Percentiles rank a stretch among this genome's conserved stretches.
These are phyloP conservation scores for Chaetomium cochliodes DNA, from an alignment of 495 filamentous ascomycete species.

Conservation along the genomic window DNA sequence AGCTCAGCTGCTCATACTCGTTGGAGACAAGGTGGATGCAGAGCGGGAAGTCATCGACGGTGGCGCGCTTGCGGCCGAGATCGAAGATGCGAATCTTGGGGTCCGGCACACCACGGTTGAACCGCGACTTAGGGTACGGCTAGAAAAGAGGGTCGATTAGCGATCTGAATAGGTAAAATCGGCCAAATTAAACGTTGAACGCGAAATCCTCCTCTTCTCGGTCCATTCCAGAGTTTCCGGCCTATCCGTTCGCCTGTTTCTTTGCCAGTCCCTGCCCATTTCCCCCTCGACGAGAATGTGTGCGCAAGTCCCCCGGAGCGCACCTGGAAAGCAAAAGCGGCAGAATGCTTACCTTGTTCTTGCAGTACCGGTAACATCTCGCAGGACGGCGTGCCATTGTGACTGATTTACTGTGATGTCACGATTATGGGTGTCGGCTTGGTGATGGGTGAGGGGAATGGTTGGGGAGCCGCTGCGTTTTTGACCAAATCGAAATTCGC, in stretches of 20 bases:
- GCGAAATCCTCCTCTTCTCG: conserved; percentile 16
- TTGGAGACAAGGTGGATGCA: conserved; percentile 99
- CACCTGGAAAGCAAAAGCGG: conserved; percentile 20
- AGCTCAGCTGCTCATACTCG: conserved; percentile 98
- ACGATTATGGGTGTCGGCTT: conserved; percentile 39
- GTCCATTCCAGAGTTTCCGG: neutral
- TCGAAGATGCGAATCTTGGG: conserved; percentile 99
- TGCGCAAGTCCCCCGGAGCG: conserved; percentile 7
- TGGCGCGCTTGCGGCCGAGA: conserved; percentile 96
- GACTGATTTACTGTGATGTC: conserved; percentile 58
- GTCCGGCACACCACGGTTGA: conserved; percentile 99
- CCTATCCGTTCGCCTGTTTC: neutral
- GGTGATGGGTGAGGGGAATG: conserved; percentile 41
- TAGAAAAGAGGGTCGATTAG: conserved; percentile 47
- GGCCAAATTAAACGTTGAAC: conserved; percentile 12
- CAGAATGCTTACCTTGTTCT: conserved; percentile 86
- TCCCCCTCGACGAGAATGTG: conserved; percentile 12
- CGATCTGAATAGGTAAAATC: conserved; percentile 15
- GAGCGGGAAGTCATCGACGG: conserved; percentile 96
- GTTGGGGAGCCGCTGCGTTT: conserved; percentile 36
- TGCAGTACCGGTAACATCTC: conserved; percentile 99
- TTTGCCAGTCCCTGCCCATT: conserved; percentile 7
- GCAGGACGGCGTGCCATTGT: conserved; percentile 98
- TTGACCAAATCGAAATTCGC: conserved; percentile 44
- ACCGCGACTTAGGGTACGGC: conserved; percentile 99